Evolutionary conservation across 176 grass and related monocot genomes (phyloP).

Genomic region (Ampelocalamus luodianensis): DNA sequence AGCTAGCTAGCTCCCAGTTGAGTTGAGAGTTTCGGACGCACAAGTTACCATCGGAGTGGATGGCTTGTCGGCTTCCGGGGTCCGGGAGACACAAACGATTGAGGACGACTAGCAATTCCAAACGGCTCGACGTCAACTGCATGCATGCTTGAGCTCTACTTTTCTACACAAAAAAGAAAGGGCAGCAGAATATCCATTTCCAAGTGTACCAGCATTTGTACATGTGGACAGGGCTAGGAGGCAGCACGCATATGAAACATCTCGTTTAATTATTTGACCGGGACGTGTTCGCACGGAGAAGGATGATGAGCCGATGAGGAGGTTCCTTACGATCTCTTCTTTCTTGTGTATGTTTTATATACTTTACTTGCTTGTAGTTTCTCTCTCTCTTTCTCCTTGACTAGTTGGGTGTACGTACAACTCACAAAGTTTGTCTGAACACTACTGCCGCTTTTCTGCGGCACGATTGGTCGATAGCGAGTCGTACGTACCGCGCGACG

Average conservation of each 20-base stretch:
- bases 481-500: background rate
- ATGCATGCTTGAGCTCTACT: slow-evolving; percentile 7
- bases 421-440: slow-evolving; percentile 26
- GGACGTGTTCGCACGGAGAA: slow-evolving; percentile 25
- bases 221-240: background rate
- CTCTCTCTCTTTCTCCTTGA: background rate
- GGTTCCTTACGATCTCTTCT: slow-evolving; percentile 43
- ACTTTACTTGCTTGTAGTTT: background rate
- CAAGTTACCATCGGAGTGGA: slow-evolving; percentile 18
- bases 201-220: background rate
- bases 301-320: background rate
- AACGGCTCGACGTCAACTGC: slow-evolving; percentile 42
- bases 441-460: slow-evolving; percentile 24
- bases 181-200: slow-evolving; percentile 9
- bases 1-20: background rate
- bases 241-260: slow-evolving; percentile 31
- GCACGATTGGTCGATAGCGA: background rate
- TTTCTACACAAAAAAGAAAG: background rate
- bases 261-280: slow-evolving; percentile 34
- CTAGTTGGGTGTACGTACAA: background rate
- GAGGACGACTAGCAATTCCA: slow-evolving; percentile 29
- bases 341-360: background rate
- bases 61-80: slow-evolving; percentile 44
- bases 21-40: background rate
- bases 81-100: slow-evolving; percentile 31